Conservation (phyloP, 306 rosid species). For the Biancaea sappan region DNA sequence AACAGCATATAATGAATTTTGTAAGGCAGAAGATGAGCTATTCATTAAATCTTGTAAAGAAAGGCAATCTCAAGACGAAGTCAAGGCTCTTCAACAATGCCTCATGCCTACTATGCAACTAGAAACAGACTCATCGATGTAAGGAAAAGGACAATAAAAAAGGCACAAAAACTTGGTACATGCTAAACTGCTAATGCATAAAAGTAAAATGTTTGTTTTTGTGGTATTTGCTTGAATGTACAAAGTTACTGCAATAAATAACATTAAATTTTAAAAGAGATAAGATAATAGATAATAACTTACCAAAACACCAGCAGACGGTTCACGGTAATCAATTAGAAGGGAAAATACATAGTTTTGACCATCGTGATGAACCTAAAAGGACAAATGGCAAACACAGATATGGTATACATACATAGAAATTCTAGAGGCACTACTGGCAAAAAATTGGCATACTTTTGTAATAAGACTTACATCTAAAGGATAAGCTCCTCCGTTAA, state of each 20-base stretch:
- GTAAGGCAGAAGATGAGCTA: not conserved
- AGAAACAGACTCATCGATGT: not conserved
- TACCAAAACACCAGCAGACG: constrained; percentile 86
- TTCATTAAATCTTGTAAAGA: not conserved
- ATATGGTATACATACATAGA: not conserved
- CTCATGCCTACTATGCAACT: not conserved
- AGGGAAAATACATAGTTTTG: constrained; percentile 89
- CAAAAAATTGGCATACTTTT: constrained; percentile 57
- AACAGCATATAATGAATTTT: constrained; percentile 1
- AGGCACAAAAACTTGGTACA: not conserved
- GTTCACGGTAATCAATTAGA: too few species aligned
- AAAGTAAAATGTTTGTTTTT: too few species aligned
- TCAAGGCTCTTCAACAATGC: not conserved
- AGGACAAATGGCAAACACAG: constrained; percentile 20
- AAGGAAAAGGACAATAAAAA: not conserved
- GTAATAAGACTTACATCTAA: constrained; percentile 92
- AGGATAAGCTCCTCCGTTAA: constrained; percentile 97
- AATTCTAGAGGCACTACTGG: constrained; percentile 15
- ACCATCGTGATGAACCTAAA: constrained; percentile 95
- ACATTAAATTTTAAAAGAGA: not conserved
- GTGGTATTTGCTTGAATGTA: too few species aligned
- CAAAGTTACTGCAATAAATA: not conserved
- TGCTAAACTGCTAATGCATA: too few species aligned
- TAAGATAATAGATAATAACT: not conserved
- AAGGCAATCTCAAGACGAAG: not conserved